Evolutionary conservation across 2,329 filamentous ascomycete species (phyloP), one percentile per base, ranked within the genome.

Genomic region (Exophiala xenobiotica): DNA sequence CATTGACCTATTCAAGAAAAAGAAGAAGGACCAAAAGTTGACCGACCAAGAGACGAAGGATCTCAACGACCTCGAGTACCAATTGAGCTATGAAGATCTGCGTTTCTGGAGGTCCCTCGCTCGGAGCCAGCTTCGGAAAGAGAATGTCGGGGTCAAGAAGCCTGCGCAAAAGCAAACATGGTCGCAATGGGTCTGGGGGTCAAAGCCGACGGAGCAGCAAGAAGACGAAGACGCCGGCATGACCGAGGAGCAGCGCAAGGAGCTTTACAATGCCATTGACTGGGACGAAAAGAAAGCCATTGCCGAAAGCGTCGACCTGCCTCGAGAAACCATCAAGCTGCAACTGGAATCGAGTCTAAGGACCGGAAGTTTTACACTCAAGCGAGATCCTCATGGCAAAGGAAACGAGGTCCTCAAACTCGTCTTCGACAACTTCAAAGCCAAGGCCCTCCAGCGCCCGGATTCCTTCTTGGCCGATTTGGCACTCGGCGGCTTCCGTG

Each of bases 201-300:
- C 85, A 1, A 88, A 90, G 62, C 80, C 84, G 1, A 70, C 80
- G 44, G 50, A 54, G 18, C 77, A 85, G 44, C 74, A 78, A 44
- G 79, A 87, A 33, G 78, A 87, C 38, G 78, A 84, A 3, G 87
- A 95, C 61, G 88, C 85, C 0, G 82, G 90, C 53, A 95, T 99
- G 79, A 95, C 89, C 0, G 93, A 99, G 56, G 86, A 97, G 69
- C 91, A 99, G 68, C 86, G 92, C 35, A 90, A 97, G 67, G 92
- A 99, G 70, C 80, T 99, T 7, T 99, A 97, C 68, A 87, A 95
- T 61, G 95, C 90, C 43, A 99, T 99, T 63, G 93, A 97, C 64
- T 99, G 92, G 85, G 89, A 99, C 57, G 93, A 99, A 70, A 97
- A 96, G 75, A 85, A 91, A 54, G 88, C 87, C 1, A 79, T 99